These are phyloP conservation scores for Psilocybe azurescens DNA, from an alignment of 768 basidiomycete genomes.

Conservation along the genomic window DNA sequence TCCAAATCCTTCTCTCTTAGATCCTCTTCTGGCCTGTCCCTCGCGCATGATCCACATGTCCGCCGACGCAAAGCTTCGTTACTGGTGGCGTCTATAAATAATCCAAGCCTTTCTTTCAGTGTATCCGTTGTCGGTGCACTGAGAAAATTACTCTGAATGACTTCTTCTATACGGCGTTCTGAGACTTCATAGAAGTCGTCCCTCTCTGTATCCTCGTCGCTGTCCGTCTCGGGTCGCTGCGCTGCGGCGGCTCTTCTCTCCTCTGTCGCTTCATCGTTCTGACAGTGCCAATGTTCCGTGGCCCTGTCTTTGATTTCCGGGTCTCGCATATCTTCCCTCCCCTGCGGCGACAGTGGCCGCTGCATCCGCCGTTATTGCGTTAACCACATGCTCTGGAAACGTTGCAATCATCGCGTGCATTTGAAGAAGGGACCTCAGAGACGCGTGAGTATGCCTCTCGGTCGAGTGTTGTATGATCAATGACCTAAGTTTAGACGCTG, in stretches of 20 bases:
- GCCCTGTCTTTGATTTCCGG: no score
- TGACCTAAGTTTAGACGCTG: no score
- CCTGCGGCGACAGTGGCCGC: no score
- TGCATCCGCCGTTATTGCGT: no score
- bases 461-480: no score
- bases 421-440: no score
- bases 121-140: neutral
- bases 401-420: no score
- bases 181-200: neutral
- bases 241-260: neutral
- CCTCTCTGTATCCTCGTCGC: neutral
- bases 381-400: no score
- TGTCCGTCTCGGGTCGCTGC: neutral
- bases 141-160: neutral
- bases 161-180: neutral
- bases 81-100: constrained; percentile 9
- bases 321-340: no score
- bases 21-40: neutral
- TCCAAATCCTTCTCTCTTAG: neutral
- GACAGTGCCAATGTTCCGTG: no score
- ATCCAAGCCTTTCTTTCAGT: neutral
- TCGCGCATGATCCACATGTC: constrained; percentile 8
- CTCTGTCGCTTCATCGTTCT: no score
- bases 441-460: no score
- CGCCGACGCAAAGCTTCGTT: neutral